A percentile compares a stretch with the other conserved stretches of the same genome.
Conservation (phyloP, 192 early-diverging fungal genomes). For the Pilaira anomala region DNA sequence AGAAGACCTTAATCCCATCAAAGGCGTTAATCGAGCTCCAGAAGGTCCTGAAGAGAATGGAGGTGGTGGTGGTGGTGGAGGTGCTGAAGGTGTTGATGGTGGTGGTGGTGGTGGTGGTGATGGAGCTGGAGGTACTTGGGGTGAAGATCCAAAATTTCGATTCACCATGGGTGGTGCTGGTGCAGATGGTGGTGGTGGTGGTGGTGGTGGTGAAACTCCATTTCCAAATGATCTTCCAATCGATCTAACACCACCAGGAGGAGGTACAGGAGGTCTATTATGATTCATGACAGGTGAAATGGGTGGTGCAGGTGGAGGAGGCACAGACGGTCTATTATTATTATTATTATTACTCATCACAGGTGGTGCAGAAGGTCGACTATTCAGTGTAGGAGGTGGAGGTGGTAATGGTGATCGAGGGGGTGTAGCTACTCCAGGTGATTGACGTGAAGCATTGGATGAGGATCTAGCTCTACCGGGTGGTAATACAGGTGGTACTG, state of each 20-base stretch:
- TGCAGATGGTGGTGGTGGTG: neutral
- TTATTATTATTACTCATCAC: neutral
- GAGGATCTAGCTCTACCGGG: slow-evolving; percentile 27
- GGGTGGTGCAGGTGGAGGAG: neutral
- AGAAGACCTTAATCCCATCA: neutral
- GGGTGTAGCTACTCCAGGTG: slow-evolving; percentile 2
- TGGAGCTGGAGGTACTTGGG: neutral
- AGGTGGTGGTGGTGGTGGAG: neutral
- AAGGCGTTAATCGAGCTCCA: neutral
- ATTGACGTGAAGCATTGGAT: slow-evolving; percentile 13
- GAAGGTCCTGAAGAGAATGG: too few relatives aligned
- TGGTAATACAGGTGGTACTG: slow-evolving; percentile 24
- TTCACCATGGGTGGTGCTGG: neutral
- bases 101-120: neutral
- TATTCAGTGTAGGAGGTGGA: slow-evolving; percentile 8
- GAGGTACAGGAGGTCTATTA: neutral
- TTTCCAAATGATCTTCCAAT: neutral
- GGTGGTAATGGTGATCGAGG: slow-evolving; percentile 10
- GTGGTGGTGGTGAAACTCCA: neutral
- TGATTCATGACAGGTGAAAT: neutral
- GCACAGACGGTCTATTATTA: slow-evolving; percentile 1
- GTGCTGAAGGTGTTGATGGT: neutral
- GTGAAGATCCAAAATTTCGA: too few relatives aligned
- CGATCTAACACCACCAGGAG: too few relatives aligned
- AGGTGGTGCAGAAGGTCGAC: too few relatives aligned